phyloP scores from a whole-genome alignment of 2,329 filamentous ascomycete species.

The Reticulascus tulasneorum region DNA sequence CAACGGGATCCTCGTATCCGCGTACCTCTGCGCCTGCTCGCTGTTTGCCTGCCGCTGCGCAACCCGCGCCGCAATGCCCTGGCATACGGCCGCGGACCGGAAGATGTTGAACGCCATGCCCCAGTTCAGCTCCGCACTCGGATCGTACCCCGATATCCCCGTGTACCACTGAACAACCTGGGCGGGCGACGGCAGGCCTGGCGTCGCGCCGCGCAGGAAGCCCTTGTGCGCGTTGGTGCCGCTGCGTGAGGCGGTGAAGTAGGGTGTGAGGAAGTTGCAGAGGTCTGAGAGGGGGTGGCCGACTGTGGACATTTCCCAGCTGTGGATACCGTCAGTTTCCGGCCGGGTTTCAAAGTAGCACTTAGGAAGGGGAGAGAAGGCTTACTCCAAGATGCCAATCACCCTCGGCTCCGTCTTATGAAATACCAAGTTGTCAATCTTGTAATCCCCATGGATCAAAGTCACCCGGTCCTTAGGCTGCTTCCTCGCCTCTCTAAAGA shows the following conservation, averaged over 20 bases:
- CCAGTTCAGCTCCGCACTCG: slow-evolving; percentile 55
- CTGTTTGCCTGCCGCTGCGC: slow-evolving; percentile 87
- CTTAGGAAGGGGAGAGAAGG: slow-evolving; percentile 8
- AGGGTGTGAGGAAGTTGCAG: slow-evolving; percentile 62
- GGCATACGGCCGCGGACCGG: slow-evolving; percentile 59
- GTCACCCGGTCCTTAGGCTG: slow-evolving; percentile 76
- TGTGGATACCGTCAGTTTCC: no score
- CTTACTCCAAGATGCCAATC: slow-evolving; percentile 84
- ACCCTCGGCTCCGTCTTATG: slow-evolving; percentile 84
- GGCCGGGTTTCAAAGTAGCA: not conserved
- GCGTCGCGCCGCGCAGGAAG: slow-evolving; percentile 60
- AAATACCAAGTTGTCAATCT: slow-evolving; percentile 88
- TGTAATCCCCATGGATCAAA: slow-evolving; percentile 93
- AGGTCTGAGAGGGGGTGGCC: slow-evolving; percentile 94
- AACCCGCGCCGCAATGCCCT: slow-evolving; percentile 89
- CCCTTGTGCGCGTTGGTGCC: slow-evolving; percentile 30
- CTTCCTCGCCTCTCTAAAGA: slow-evolving; percentile 65
- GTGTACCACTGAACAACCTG: slow-evolving; percentile 39
- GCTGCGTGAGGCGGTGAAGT: slow-evolving; percentile 30
- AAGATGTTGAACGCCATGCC: slow-evolving; percentile 61
- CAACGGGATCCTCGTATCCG: slow-evolving; percentile 63
- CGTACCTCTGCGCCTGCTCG: slow-evolving; percentile 72
- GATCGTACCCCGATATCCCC: slow-evolving; percentile 64
- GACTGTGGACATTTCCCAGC: slow-evolving; percentile 97
- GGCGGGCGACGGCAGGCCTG: slow-evolving; percentile 53